Evolutionary conservation across 805 yeast genomes (phyloP), one percentile per base, ranked within the genome.

Genomic region (Crinitomyces ghanaensis): DNA sequence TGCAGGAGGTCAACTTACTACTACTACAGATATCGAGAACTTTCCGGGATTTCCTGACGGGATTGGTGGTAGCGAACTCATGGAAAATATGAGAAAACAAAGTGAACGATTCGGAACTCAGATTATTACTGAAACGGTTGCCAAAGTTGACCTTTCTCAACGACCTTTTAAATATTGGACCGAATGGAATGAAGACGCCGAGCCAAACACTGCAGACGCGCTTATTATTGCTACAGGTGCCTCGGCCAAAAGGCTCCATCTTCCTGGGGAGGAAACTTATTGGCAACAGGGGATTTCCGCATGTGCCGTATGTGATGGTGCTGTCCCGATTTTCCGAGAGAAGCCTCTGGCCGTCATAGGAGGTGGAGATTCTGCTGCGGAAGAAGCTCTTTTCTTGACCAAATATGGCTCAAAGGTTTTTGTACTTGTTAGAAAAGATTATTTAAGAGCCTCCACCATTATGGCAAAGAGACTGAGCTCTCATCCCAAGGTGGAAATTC

Each of bases 271-370:
- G 66, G 97, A 91, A 46, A 70, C 72, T 22, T 91, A 91, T 73
- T 91, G 99, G 99, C 99, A 91, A 68, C 80, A 79, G 59, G 99
- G 99, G 60, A 91, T 91, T 47, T 82, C 95, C 48, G 99, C 99
- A 12, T 91, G 99, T 69, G 99, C 99, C 26, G 98, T 91, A 42
- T 91, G 99, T 66, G 99, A 91, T 58, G 99, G 99, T 62, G 99
- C 99, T 21, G 93, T 91, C 31, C 99, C 99, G 49, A 86, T 91
- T 50, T 91, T 91, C 69, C 82, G 97, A 70, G 81, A 91, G 70
- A 81, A 85, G 63, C 97, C 98, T 25, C 72, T 91, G 57, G 97
- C 95, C 17, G 99, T 91, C 37, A 68, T 91, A 47, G 99, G 99
- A 40, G 99, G 99, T 47, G 99, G 99, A 60, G 99, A 91, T 63